Percentiles rank a stretch among this genome's conserved stretches.
Evolutionary conservation across 345 rosid genomes (phyloP).

Genomic region (Luvunga scandens): DNA sequence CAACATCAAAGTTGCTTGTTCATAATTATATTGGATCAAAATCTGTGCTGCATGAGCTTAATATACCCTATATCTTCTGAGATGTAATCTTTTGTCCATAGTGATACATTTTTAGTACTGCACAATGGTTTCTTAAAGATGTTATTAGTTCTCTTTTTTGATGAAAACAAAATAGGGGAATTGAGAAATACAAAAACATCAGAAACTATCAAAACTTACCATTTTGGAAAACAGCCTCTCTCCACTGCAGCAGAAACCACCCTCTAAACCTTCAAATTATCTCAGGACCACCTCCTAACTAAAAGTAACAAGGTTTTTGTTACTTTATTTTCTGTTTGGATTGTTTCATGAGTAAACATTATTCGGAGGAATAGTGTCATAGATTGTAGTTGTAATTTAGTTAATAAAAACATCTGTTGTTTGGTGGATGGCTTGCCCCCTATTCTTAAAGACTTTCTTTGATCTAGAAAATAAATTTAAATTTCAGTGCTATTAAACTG

Average conservation of each 20-base stretch:
- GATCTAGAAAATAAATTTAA: background rate
- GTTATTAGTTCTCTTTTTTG: background rate
- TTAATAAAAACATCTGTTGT: background rate
- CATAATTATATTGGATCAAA: background rate
- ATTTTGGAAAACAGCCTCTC: background rate
- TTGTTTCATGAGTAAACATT: background rate
- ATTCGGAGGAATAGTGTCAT: background rate
- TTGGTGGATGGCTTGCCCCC: background rate
- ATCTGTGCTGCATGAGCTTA: slow-evolving; percentile 1
- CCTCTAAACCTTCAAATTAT: background rate
- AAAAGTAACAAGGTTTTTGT: background rate
- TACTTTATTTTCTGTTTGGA: background rate
- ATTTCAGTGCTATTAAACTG: background rate
- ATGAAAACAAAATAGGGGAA: background rate
- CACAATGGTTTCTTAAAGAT: background rate
- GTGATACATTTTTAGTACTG: background rate
- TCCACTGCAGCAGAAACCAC: background rate
- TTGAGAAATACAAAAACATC: background rate
- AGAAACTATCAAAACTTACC: background rate
- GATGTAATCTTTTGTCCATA: background rate
- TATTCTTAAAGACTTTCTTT: background rate
- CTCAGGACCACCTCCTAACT: background rate
- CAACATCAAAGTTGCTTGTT: background rate
- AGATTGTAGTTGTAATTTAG: background rate
- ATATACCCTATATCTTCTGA: background rate